A percentile compares a stretch with the other conserved stretches of the same genome.
Conservation (phyloP, 768 basidiomycete species). For the Tricholoma sp. region DNA sequence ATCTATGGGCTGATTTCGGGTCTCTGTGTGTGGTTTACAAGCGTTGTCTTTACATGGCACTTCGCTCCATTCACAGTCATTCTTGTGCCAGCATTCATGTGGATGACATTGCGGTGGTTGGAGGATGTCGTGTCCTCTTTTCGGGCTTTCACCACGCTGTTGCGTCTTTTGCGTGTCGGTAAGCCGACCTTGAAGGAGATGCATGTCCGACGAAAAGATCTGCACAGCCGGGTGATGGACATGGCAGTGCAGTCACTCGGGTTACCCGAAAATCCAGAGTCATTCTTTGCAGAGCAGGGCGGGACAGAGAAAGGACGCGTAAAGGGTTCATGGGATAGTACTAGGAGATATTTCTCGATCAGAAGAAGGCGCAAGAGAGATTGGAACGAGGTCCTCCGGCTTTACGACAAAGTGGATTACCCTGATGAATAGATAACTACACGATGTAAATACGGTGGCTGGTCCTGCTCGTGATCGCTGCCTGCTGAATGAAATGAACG, state of each 20-base stretch:
- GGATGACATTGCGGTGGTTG: constrained; percentile 85
- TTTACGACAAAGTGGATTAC: constrained; percentile 83
- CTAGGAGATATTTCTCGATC: constrained; percentile 74
- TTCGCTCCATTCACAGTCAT: constrained; percentile 52
- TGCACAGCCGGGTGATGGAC: constrained; percentile 64
- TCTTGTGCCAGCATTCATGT: constrained; percentile 73
- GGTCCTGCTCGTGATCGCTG: too few species aligned
- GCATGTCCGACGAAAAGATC: constrained; percentile 44
- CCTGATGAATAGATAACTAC: constrained; percentile 41
- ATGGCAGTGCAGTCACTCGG: constrained; percentile 54
- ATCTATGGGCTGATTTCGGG: constrained; percentile 78
- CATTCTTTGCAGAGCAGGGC: constrained; percentile 52
- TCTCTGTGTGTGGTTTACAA: constrained; percentile 55
- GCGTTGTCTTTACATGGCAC: constrained; percentile 57
- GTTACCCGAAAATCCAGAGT: constrained; percentile 68
- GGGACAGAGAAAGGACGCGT: constrained; percentile 71
- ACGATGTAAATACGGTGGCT: background rate
- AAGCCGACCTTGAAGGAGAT: constrained; percentile 50
- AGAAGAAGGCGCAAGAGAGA: constrained; percentile 76
- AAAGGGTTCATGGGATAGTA: constrained; percentile 62
- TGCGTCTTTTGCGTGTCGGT: constrained; percentile 59
- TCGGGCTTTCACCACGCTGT: constrained; percentile 64
- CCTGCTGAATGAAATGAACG: background rate
- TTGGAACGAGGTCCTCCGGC: constrained; percentile 81
- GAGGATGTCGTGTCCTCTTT: constrained; percentile 80